Base-by-base conservation (phyloP, 352 stramenopile genomes). In the Phytophthora niederhauseri region DNA sequence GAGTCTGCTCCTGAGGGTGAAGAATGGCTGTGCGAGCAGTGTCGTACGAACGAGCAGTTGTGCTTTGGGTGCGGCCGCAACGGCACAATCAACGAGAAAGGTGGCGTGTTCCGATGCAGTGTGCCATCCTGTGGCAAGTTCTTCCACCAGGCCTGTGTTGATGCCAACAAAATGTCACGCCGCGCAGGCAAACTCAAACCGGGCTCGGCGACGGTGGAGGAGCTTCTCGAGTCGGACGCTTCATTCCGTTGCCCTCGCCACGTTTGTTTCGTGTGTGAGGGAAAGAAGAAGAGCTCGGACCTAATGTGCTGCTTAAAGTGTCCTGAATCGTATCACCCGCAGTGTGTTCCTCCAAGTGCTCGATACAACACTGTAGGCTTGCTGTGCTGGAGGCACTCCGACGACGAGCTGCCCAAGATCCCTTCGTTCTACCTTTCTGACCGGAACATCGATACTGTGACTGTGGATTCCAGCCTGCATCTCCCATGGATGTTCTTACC, bases 291-390 rank as follows among this genome's bases (percentile, higher is more conserved):
- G 28, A 84, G 67, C 15, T 76, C 72, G 31, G 90, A 95, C n/a
- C 76, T 95, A 36, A 95, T 97, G 86, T 84, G 69, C 61, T 99
- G 96, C 73, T 77, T 98, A 26, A 87, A 97, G 64, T 99, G 96
- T 62, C 93, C 94, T 3, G 92, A 90, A 68, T 68, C 92, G 30
- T 99, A 97, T 75, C 96, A 99, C 63, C 82, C 96, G 11, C 85
- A 93, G 46, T 99, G 96, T 73, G 93, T 98, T 31, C 91, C 94
- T 17, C 94, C 94, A 0, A 94, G 82, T 69, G 84, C 89, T 34
- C 84, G 87, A 14, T 98, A 98, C 66, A 98, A 99, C 69, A 95
- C 96, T 50, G 66, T 98, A 24, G 96, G 87, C 14, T 64, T 98
- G 7, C 65, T 98, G 0, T 99, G 96, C 67, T 97, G 88, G 63